Base-by-base conservation (phyloP, 1,284 basidiomycete genomes). In the Melampsora americana region DNA sequence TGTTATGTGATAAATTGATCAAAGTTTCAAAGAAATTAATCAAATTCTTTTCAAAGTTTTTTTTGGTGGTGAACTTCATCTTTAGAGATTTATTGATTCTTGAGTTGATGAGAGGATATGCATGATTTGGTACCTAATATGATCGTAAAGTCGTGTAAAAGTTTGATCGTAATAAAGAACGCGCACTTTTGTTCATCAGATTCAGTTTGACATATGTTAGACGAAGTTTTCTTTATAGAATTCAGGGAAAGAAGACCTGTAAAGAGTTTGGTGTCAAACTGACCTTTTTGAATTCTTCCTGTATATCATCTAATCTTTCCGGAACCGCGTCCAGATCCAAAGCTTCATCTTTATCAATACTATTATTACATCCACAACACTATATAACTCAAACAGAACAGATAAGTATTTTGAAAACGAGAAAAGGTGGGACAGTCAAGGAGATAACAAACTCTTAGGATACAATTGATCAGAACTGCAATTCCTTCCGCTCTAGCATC, bases 291-390 rank as follows among this genome's bases (percentile, higher is more conserved):
- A 94, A 86, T 6, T 86, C 88, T 81, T 93, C 92, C 30, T 92
- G 92, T 77, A 95, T 89, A 81, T 91, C 90, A 81, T 93, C 92
- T 32, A 95, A 86, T 2, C 87, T 86, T 81, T 92, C 91, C 30
- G 93, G 88, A 60, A 93, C 88, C 46, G 91, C 92, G 80, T 95
- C 93, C 77, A 90, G 90, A 81, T 95, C 92, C 26, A 91, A 84
- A 0, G 87, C 92, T 81, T 89, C 87, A 81, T 94, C 90, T 66
- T 87, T 86, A 78, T 92, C 87, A 62, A 94, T 87, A 0, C 88
- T 89, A 76, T 92, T 90, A 79, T 93, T 95, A 83, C 91, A 94
- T 6, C 92, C 93, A 81, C 92, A 94, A 32, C 80, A 80, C 79
- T 82, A 77, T n/a, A 46, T 26, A 3, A 39, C 50, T n/a, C 1